phyloP scores from a whole-genome alignment of 2,329 filamentous ascomycete genomes.

The Colletotrichum paranaense region DNA sequence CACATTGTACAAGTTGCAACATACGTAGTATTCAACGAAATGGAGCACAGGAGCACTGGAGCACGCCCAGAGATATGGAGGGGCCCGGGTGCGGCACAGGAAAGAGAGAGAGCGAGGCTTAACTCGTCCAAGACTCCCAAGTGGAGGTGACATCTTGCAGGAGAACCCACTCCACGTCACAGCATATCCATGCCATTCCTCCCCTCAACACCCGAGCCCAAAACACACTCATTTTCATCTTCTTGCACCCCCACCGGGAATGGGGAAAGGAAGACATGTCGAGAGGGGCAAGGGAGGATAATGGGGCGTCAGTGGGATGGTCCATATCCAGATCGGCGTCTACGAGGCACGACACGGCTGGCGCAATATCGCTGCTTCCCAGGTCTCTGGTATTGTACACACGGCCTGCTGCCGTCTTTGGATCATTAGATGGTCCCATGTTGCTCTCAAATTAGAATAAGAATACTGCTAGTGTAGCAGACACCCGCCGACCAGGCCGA shows the following conservation, averaged over 20 bases:
- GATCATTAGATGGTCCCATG: neutral
- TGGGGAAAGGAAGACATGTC: neutral
- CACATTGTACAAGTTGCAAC: constrained; percentile 13
- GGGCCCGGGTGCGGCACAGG: constrained; percentile 2
- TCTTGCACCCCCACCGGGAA: neutral
- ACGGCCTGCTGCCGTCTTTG: neutral
- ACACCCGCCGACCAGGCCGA: constrained; percentile 1
- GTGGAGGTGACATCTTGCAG: constrained; percentile 6
- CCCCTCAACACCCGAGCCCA: constrained; percentile 4
- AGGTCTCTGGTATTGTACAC: neutral
- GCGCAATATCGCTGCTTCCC: neutral
- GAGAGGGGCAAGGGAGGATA: neutral
- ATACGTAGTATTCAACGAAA: neutral
- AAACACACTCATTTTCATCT: constrained; percentile 18
- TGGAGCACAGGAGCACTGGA: constrained; percentile 14
- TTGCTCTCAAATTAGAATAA: constrained; percentile 25
- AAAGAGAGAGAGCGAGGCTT: constrained; percentile 19
- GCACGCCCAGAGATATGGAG: constrained; percentile 20
- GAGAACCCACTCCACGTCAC: constrained; percentile 23
- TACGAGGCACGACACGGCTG: constrained; percentile 10
- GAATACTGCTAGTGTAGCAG: constrained; percentile 25
- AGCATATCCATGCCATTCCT: constrained; percentile 26
- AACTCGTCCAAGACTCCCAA: constrained; percentile 17
- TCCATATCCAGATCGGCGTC: constrained; percentile 30
- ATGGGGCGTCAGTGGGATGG: constrained; percentile 15